phyloP scores from a whole-genome alignment of 257 asterid genomes.

The Misopates orontium region DNA sequence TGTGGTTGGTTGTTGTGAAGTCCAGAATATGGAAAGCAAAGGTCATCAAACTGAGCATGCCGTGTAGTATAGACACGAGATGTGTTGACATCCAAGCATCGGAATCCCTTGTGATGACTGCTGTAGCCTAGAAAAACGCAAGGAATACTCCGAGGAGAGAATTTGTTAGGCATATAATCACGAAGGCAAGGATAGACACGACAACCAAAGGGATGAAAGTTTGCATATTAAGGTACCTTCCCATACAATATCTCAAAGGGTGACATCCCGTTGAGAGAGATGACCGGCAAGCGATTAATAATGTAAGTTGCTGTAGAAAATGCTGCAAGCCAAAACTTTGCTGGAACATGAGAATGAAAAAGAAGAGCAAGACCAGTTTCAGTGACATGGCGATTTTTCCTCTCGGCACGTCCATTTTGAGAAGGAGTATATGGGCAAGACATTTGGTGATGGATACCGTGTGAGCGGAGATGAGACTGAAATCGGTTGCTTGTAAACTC shows the following conservation, averaged over 20 bases:
- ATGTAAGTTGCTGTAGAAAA: background rate
- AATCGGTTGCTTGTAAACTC: background rate
- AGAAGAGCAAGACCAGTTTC: background rate
- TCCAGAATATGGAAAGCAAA: background rate
- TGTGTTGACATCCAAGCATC: background rate
- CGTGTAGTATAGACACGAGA: background rate
- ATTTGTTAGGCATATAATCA: constrained; percentile 16
- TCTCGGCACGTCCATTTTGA: constrained; percentile 10
- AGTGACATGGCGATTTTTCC: constrained; percentile 9
- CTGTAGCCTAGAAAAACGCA: constrained; percentile 5
- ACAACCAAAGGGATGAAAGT: constrained; percentile 20
- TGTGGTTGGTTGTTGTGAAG: background rate
- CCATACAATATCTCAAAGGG: constrained; percentile 16
- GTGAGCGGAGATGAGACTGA: background rate
- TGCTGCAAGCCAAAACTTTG: background rate
- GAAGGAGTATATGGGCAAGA: too few relatives aligned
- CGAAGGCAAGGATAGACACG: constrained; percentile 13
- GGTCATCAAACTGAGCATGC: background rate
- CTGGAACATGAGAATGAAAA: constrained; percentile 12
- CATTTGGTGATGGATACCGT: constrained; percentile 6
- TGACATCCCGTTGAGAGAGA: background rate
- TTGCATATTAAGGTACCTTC: constrained; percentile 6
- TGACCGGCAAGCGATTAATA: background rate
- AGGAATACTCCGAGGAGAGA: background rate
- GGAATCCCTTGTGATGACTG: background rate